Evolutionary conservation across 805 yeast species (phyloP), one percentile per base, ranked within the genome.

Genomic region (Kodamaea kakaduensis): DNA sequence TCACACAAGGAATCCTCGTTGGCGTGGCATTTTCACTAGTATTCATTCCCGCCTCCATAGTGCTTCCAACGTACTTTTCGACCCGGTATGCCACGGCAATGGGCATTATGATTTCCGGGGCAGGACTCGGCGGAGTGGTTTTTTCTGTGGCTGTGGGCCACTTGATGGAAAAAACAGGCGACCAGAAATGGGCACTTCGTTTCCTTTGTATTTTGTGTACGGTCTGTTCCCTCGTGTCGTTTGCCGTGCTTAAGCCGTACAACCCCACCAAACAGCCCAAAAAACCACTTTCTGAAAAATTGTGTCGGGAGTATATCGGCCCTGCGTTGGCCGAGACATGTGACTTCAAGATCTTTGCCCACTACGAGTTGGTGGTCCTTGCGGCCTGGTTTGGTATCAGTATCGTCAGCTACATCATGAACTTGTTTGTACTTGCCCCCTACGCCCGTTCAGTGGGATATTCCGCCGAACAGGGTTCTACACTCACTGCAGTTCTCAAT

Each of bases 51-150:
- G 63, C 71, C 2, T 58, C 71, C 23, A 47, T 71, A 15, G 53
- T 71, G 4, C 43, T 73, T n/a, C 66, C 75, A 2, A 66, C 69
- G 23, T 76, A 77, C 75, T 76, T 76, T 47, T 56, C 59, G 29
- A 59, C 57, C 21, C 54, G 54, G 18, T 54, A 68, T 23, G 67
- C 75, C 1, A 54, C 71, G 19, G 77, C 77, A 2, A 51, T 65
- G 45, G 79, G 78, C 2, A 57, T 75, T 12, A 52, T 61, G 3
- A 67, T 67, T 6, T 46, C 69, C 2, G 80, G 81, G 1, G 58
- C 75, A 4, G 73, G 75, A 10, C 38, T 70, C 1, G 80, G 79
- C 4, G 80, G 79, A 13, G 51, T 73, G 5, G 54, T 66, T 16
- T 72, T 64, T 48, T 64, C 77, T 7, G 58, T 74, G 43, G 60